Percentiles rank a stretch among this genome's conserved stretches.
Evolutionary conservation across 192 early-diverging fungal genomes (phyloP).

Genomic region (Rhizoclosmatium globosum): DNA sequence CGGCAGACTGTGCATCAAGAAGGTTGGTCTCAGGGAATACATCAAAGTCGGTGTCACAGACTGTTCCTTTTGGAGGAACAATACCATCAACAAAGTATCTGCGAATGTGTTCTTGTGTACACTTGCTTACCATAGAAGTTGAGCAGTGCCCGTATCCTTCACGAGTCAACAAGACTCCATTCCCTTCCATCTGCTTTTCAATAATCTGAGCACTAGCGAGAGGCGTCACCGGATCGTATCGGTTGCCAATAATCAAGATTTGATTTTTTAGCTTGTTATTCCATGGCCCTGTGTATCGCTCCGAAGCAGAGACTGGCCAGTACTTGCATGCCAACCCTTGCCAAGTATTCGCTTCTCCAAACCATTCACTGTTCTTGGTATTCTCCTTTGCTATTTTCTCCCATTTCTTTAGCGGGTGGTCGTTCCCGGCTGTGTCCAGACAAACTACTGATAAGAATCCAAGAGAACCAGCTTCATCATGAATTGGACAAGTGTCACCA

Average conservation of each 20-base stretch:
- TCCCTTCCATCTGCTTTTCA: slow-evolving; percentile 29
- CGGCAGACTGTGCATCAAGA: neutral
- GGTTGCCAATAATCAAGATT: slow-evolving; percentile 50
- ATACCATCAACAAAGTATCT: slow-evolving; percentile 36
- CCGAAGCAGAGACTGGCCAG: slow-evolving; percentile 45
- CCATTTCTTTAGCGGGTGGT: neutral
- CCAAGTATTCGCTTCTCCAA: neutral
- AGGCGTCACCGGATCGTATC: slow-evolving; percentile 59
- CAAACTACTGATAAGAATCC: neutral
- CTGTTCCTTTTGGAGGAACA: slow-evolving; percentile 8
- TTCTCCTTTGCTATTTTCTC: neutral
- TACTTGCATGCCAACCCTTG: slow-evolving; percentile 30
- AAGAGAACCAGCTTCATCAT: neutral
- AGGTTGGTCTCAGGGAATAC: slow-evolving; percentile 10
- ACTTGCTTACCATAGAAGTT: slow-evolving; percentile 38
- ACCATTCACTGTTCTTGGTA: neutral
- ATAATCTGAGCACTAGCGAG: slow-evolving; percentile 41
- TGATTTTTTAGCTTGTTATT: slow-evolving; percentile 45
- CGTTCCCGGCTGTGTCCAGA: neutral
- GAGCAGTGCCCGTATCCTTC: slow-evolving; percentile 55
- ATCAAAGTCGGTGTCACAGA: slow-evolving; percentile 11
- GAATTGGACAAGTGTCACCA: neutral
- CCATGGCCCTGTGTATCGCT: slow-evolving; percentile 57
- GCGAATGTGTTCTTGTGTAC: slow-evolving; percentile 39
- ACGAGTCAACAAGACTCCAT: slow-evolving; percentile 45